Evolutionary conservation across 371 early-diverging fungal species (phyloP).

Genomic region (Zychaea mexicana): DNA sequence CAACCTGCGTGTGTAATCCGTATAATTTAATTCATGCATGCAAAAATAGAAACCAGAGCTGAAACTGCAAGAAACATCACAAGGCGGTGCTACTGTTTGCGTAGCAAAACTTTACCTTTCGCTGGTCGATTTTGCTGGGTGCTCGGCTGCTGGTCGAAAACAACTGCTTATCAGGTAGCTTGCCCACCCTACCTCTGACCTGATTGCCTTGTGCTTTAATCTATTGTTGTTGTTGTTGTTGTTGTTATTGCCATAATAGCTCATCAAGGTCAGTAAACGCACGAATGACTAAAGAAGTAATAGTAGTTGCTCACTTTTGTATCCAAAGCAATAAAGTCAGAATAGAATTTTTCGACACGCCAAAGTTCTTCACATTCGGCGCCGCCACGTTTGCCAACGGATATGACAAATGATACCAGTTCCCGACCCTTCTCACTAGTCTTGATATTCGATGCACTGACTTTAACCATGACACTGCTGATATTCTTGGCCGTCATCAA

Average conservation of each 20-base stretch:
- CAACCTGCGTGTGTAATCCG: conserved; percentile 48
- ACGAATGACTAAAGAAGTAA: too few species aligned
- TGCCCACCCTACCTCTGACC: conserved; percentile 59
- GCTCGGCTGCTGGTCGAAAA: conserved; percentile 66
- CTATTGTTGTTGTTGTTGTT: conserved; percentile 25
- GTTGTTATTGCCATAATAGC: too few species aligned
- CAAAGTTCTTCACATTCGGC: conserved; percentile 58
- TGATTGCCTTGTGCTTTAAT: conserved; percentile 54
- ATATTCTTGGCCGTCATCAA: not conserved
- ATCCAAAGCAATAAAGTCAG: conserved; percentile 80
- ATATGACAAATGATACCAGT: conserved; percentile 61
- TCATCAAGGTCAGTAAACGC: too few species aligned
- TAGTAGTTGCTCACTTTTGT: conserved; percentile 59
- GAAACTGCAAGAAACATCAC: not conserved
- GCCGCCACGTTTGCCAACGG: conserved; percentile 35
- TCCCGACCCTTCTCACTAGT: conserved; percentile 80
- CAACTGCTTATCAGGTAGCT: conserved; percentile 82
- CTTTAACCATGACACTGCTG: conserved; percentile 29
- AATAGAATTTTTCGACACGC: conserved; percentile 84
- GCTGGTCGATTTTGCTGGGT: conserved; percentile 75
- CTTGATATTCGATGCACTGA: conserved; percentile 74
- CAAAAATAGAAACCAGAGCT: not conserved
- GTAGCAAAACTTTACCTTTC: conserved; percentile 51
- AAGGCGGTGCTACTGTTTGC: not conserved
- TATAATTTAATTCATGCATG: not conserved